These are phyloP conservation scores for Botrytis squamosa DNA, from an alignment of 2,329 filamentous ascomycete genomes.

Conservation along the genomic window DNA sequence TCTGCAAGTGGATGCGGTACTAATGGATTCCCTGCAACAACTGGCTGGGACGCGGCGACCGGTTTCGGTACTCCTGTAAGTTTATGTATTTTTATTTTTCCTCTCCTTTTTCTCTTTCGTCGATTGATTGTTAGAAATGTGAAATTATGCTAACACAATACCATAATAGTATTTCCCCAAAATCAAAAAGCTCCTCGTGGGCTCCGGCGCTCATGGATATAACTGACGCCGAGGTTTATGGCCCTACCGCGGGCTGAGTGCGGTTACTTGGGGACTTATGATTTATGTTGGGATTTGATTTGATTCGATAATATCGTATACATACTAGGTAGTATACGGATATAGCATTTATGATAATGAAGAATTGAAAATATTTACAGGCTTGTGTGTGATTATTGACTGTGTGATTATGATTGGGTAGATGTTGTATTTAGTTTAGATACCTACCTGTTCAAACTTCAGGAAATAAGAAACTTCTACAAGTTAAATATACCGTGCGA, in stretches of 20 bases:
- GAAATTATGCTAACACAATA: neutral
- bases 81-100: neutral
- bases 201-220: neutral
- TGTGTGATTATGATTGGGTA: neutral
- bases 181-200: constrained; percentile 1
- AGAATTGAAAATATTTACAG: neutral
- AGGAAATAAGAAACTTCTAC: no score
- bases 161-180: neutral
- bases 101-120: no score
- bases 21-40: constrained; percentile 33
- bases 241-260: neutral
- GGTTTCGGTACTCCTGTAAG: constrained; percentile 41
- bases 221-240: neutral
- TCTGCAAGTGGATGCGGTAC: constrained; percentile 42
- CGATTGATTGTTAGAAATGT: no score
- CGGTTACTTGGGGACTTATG: neutral
- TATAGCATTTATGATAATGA: neutral
- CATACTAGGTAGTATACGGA: neutral
- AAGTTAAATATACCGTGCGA: no score
- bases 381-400: neutral
- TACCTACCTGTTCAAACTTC: no score
- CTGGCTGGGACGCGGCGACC: constrained; percentile 42
- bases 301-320: neutral
- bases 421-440: neutral
- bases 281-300: neutral